Base-by-base conservation (phyloP, 768 basidiomycete genomes). In the Suillus decipiens region DNA sequence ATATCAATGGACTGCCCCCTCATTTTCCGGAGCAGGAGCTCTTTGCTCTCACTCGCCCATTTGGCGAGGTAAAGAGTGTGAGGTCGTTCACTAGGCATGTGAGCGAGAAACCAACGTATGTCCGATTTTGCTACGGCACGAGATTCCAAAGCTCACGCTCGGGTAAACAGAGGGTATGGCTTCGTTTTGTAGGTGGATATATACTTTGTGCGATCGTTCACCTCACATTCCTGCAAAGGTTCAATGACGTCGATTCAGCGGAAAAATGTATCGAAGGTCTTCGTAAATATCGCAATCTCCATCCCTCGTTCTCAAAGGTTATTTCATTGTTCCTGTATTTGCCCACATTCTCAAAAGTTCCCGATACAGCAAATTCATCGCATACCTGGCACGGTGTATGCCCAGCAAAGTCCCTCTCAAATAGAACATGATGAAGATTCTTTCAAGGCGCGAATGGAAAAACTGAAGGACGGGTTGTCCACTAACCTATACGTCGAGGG, bases 251-350 rank as follows among this genome's bases (percentile, higher is more conserved):
- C 8, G 87, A 88, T 2, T 82, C 86, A 33, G 92, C 92, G 0
- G 88, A 89, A 68, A 82, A 81, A 65, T 95, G 93, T 66, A 93
- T 95, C 59, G 79, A 85, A 15, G 78, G 86, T 1, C 78, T 95
- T 55, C 79, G 90, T 64, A 83, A 84, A 66, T 89, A 88, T 66
- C 81, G 89, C 50, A 91, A 93, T 71, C 76, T 94, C 47, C 92
- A 95, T 70, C 93, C 92, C 0, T 92, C 92, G 2, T 93, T 92
- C 70, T 93, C 93, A 61, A 93, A 94, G 84, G 92, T 89, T 62
- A 17, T 24, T 54, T 55, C 64, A 28, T 54, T 36, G 14, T 66
- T 41, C 31, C 8, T 11, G 8, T 22, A 1, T 54, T 15, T n/a
- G 28, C 62, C 36, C 64, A 51, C 66, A 61, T 36, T 43, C 56